Evolutionary conservation across 768 basidiomycete species (phyloP).

Genomic region (Sporobolomyces roseus): DNA sequence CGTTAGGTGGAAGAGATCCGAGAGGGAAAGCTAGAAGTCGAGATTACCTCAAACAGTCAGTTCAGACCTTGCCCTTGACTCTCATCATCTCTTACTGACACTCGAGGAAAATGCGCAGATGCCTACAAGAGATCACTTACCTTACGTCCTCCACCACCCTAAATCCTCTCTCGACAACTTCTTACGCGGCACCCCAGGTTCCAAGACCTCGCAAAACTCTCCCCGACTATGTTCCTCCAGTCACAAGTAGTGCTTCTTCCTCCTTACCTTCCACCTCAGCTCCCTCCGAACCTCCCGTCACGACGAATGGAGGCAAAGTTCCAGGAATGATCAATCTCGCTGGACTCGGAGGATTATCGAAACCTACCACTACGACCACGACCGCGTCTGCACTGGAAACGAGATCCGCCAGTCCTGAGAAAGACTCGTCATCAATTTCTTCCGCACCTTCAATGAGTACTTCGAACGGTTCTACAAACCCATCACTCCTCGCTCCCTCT

Average conservation of each 20-base stretch:
- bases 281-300: not conserved
- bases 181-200: slow-evolving; percentile 38
- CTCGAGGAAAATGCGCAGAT: slow-evolving; percentile 55
- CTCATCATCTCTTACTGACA: slow-evolving; percentile 7
- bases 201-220: slow-evolving; percentile 39
- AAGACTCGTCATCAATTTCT: not conserved
- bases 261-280: slow-evolving; percentile 59
- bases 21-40: slow-evolving; percentile 89
- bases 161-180: slow-evolving; percentile 61
- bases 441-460: not conserved
- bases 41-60: slow-evolving; percentile 92
- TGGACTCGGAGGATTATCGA: too few relatives aligned
- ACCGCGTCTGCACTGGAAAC: too few relatives aligned
- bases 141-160: slow-evolving; percentile 94
- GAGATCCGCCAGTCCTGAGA: too few relatives aligned
- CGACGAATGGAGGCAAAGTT: not conserved
- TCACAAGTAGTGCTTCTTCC: not conserved
- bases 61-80: not conserved
- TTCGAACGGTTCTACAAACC: too few relatives aligned
- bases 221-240: slow-evolving; percentile 30
- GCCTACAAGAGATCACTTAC: slow-evolving; percentile 96
- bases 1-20: slow-evolving; percentile 80
- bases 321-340: slow-evolving; percentile 33
- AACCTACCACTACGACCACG: too few relatives aligned
- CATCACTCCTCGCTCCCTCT: too few relatives aligned